Conservation (phyloP, 345 rosid species). For the Psidium guajava region DNA sequence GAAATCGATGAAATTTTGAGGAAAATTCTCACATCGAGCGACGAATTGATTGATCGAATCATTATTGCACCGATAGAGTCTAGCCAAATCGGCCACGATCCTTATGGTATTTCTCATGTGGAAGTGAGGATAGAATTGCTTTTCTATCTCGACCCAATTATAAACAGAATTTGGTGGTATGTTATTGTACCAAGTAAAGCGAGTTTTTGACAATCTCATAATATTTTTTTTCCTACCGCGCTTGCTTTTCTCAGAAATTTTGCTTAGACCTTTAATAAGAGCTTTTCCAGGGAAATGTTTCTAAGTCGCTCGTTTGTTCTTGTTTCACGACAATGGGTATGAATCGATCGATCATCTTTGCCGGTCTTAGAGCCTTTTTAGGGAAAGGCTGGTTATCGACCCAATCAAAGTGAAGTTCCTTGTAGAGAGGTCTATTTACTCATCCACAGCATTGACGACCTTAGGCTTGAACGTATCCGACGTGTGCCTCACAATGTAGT, state of each 20-base stretch:
- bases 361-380: neutral
- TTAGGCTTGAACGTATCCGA: neutral
- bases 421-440: neutral
- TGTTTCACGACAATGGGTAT: neutral
- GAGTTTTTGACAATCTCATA: neutral
- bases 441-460: neutral
- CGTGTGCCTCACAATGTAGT: neutral
- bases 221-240: neutral
- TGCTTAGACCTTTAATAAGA: neutral
- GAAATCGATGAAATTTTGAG: neutral
- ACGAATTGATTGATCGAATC: neutral
- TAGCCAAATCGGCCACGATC: too few species aligned
- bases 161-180: fast-evolving
- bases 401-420: neutral
- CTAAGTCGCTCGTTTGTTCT: neutral
- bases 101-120: neutral
- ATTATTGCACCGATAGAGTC: neutral
- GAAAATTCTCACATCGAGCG: too few species aligned
- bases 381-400: neutral
- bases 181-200: neutral
- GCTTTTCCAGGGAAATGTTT: neutral
- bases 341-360: neutral
- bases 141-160: neutral
- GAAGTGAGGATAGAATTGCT: neutral
- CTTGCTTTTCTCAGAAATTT: neutral